Evolutionary conservation across 768 basidiomycete species (phyloP).

Genomic region (Psilocybe cubensis): DNA sequence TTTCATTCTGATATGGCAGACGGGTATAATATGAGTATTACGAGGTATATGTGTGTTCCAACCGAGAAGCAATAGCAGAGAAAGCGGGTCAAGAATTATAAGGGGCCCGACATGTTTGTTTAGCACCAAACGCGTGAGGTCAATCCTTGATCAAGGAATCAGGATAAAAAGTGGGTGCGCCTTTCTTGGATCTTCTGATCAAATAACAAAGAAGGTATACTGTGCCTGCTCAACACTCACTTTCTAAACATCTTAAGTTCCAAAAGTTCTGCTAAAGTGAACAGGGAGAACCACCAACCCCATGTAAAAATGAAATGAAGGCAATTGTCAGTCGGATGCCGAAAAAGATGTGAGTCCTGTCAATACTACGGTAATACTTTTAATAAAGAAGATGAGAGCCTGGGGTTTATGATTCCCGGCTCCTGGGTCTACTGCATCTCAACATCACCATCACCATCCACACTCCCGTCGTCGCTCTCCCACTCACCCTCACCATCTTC

Average conservation of each 20-base stretch:
- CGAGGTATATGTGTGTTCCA: slow-evolving; percentile 11
- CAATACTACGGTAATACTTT: slow-evolving; percentile 35
- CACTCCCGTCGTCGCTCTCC: slow-evolving; percentile 69
- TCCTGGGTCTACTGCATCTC: slow-evolving; percentile 50
- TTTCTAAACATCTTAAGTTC: slow-evolving; percentile 13
- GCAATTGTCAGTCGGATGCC: slow-evolving; percentile 3
- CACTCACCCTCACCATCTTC: slow-evolving; percentile 69
- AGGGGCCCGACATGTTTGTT: slow-evolving; percentile 9
- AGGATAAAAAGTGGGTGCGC: neutral
- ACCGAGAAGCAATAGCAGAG: slow-evolving; percentile 2
- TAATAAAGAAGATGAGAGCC: slow-evolving; percentile 10
- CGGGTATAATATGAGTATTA: slow-evolving; percentile 23
- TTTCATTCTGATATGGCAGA: slow-evolving; percentile 39
- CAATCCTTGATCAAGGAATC: neutral
- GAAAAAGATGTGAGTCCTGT: neutral
- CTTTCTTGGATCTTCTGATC: neutral
- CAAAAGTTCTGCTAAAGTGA: neutral
- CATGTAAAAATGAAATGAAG: slow-evolving; percentile 1
- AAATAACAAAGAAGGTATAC: neutral
- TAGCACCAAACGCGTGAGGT: slow-evolving; percentile 3
- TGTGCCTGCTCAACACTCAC: neutral
- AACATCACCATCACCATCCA: slow-evolving; percentile 58
- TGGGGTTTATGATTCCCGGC: neutral
- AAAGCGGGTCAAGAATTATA: slow-evolving; percentile 5
- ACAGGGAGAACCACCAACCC: neutral